Evolutionary conservation across 371 early-diverging fungal species (phyloP).

Genomic region (Circinella umbellata): DNA sequence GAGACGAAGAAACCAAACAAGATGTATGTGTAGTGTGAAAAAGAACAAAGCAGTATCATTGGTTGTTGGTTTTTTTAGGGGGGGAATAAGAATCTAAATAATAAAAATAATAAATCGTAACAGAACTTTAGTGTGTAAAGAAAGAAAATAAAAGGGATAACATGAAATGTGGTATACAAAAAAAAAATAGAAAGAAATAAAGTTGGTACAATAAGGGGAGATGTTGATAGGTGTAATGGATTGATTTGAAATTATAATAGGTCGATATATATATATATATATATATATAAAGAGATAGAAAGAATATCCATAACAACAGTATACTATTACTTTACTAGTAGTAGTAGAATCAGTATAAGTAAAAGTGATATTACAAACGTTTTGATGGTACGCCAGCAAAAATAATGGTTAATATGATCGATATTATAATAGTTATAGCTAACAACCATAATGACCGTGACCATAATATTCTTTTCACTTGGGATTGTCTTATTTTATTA

Average conservation of each 20-base stretch:
- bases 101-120: background rate
- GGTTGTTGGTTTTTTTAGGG: too few species aligned
- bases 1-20: too few species aligned
- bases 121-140: background rate
- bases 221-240: background rate
- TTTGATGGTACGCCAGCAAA: slow-evolving; percentile 49
- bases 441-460: slow-evolving; percentile 51
- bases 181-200: background rate
- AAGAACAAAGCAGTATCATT: too few species aligned
- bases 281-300: too few species aligned
- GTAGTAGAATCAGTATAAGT: too few species aligned
- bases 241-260: too few species aligned
- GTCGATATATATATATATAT: too few species aligned
- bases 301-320: background rate
- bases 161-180: background rate
- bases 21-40: too few species aligned
- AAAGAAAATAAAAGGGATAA: background rate
- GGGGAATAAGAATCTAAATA: background rate
- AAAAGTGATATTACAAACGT: slow-evolving; percentile 22
- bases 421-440: slow-evolving; percentile 26
- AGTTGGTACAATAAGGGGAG: too few species aligned
- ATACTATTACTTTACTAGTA: too few species aligned
- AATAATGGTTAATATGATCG: slow-evolving; percentile 41
- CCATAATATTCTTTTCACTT: slow-evolving; percentile 43
- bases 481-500: slow-evolving; percentile 47